Base-by-base conservation (phyloP, 176 grass and related monocot genomes). In the Phoenix dactylifera region DNA sequence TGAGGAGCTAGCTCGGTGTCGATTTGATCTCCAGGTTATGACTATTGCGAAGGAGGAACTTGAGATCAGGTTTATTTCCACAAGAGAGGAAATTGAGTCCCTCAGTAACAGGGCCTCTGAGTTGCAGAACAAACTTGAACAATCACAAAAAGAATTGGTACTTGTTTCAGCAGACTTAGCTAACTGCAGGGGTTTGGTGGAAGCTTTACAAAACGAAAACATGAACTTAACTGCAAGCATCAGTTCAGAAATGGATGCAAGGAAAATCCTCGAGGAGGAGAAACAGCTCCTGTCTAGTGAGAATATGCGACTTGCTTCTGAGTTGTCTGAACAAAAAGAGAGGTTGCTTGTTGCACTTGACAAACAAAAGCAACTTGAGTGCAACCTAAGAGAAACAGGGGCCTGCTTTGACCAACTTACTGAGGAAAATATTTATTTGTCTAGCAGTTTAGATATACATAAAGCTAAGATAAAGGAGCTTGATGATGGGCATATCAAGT, bases 241-340 rank as follows among this genome's bases (percentile, higher is more conserved):
- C 57, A 24, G 50, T 15, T 57, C 70, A 39, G 72, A 86, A 66
- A 84, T 72, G 68, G 76, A 87, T 72, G 61, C 72, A 75, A 90
- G 58, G 24, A 81, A 67, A 32, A 82, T 77, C 61, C 66, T 97
- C 23, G 63, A 74, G 69, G 81, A 81, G 28, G 78, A 70, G 60
- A 91, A 85, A 59, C 57, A 78, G 48, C 80, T 76, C 51, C 60
- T 97, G 39, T 56, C 52, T 59, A 73, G 65, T 69, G 84, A 88
- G 77, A 97, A 91, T 52, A 52, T 23, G 57, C 72, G 51, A 39
- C 72, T 97, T 70, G 64, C 59, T 51, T 77, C 63, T 60, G 75
- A 80, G 62, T 74, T 97, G 49, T 78, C 75, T 53, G 84, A 87
- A 74, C 63, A 83, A 64, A 88, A 91, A 20, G 78, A 91, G 69